Evolutionary conservation across 164 flowering plant species (phyloP).

Genomic region (Stephania japonica): DNA sequence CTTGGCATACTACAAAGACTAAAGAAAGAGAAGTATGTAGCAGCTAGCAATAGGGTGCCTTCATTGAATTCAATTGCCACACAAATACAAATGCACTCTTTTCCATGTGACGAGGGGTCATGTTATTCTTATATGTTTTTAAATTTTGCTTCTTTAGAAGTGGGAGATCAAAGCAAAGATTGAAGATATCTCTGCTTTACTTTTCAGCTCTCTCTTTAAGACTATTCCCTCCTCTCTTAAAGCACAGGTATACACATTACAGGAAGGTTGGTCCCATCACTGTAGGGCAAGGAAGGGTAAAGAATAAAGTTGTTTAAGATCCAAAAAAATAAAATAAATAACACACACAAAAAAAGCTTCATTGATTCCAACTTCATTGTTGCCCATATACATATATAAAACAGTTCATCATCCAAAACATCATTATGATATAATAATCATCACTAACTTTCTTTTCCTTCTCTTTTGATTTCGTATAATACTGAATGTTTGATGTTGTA

Average conservation of each 20-base stretch:
- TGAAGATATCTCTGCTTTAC: constrained; percentile 26
- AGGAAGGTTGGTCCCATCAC: constrained; percentile 44
- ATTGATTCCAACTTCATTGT: constrained; percentile 39
- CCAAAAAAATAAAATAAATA: background rate
- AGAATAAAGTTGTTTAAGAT: constrained; percentile 35
- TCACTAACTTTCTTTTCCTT: constrained; percentile 35
- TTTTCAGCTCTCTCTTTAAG: constrained; percentile 66
- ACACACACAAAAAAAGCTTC: constrained; percentile 18
- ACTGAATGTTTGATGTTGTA: background rate
- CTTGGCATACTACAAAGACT: background rate
- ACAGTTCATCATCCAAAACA: constrained; percentile 31
- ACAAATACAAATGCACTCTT: constrained; percentile 56
- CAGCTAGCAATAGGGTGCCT: background rate
- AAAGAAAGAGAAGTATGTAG: background rate
- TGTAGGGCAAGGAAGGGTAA: constrained; percentile 36
- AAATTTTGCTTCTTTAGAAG: constrained; percentile 24
- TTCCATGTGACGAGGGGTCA: constrained; percentile 44
- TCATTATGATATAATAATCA: constrained; percentile 49
- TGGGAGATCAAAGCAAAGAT: constrained; percentile 39
- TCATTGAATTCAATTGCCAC: constrained; percentile 19
- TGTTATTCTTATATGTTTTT: constrained; percentile 8
- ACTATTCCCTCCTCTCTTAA: constrained; percentile 60
- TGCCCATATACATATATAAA: constrained; percentile 17
- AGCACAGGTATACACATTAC: constrained; percentile 31
- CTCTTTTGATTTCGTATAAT: background rate